These are phyloP conservation scores for Malassezia japonica DNA, from an alignment of 1,284 basidiomycete genomes.

Conservation along the genomic window DNA sequence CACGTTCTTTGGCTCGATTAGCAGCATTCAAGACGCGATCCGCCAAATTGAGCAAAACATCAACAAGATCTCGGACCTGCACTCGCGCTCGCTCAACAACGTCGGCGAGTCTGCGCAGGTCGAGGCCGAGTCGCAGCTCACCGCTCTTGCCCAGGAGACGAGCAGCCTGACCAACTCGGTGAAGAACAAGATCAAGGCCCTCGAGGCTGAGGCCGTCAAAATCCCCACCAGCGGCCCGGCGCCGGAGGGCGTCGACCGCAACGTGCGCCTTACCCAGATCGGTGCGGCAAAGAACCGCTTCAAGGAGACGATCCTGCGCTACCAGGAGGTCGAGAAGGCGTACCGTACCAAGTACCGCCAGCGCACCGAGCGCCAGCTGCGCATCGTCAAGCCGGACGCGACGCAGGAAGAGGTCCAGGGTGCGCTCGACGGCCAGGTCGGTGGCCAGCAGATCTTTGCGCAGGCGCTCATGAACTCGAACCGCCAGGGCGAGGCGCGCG, in stretches of 20 bases:
- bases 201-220: slow-evolving; percentile 33
- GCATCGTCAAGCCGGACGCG: slow-evolving; percentile 83
- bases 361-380: slow-evolving; percentile 88
- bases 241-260: slow-evolving; percentile 40
- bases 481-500: slow-evolving; percentile 71
- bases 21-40: slow-evolving; percentile 42
- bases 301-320: slow-evolving; percentile 52
- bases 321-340: slow-evolving; percentile 82
- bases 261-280: slow-evolving; percentile 51
- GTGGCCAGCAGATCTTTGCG: slow-evolving; percentile 64
- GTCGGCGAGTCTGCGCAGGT: slow-evolving; percentile 45
- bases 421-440: slow-evolving; percentile 65
- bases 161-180: slow-evolving; percentile 39
- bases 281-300: slow-evolving; percentile 53
- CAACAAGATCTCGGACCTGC: slow-evolving; percentile 43
- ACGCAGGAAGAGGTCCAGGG: slow-evolving; percentile 68
- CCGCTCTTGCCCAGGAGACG: slow-evolving; percentile 33
- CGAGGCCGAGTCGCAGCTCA: slow-evolving; percentile 41
- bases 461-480: slow-evolving; percentile 71
- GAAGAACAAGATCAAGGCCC: slow-evolving; percentile 43
- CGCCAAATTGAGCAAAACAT: slow-evolving; percentile 44
- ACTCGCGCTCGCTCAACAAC: slow-evolving; percentile 46
- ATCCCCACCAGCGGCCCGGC: slow-evolving; percentile 20
- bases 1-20: slow-evolving; percentile 43
- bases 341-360: slow-evolving; percentile 87